Percentiles rank a stretch among this genome's conserved stretches.
Evolutionary conservation across 2,329 filamentous ascomycete species (phyloP).

Genomic region (Fusarium duplospermum): DNA sequence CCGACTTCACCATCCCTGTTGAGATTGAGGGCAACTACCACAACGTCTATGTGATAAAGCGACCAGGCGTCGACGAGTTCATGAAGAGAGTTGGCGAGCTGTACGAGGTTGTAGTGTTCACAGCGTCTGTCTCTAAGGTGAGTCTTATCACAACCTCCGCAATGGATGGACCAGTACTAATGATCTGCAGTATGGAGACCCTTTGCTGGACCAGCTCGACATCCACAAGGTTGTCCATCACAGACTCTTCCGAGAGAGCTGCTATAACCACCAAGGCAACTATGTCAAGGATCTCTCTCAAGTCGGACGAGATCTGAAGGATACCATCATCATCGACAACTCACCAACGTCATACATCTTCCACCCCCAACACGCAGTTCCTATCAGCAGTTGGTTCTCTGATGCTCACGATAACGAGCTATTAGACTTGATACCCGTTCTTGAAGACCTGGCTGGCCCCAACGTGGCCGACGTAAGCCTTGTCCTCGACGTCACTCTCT

Average conservation of each 20-base stretch:
- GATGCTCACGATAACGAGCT: slow-evolving; percentile 99
- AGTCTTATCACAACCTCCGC: slow-evolving; percentile 13
- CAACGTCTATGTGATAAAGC: slow-evolving; percentile 99
- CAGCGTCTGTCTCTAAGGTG: slow-evolving; percentile 97
- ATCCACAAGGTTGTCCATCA: slow-evolving; percentile 98
- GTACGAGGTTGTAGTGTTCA: slow-evolving; percentile 99
- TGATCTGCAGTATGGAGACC: slow-evolving; percentile 84
- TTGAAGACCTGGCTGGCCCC: slow-evolving; percentile 91
- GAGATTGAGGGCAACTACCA: slow-evolving; percentile 99
- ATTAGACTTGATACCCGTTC: slow-evolving; percentile 95
- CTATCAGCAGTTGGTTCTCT: slow-evolving; percentile 99
- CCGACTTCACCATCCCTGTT: slow-evolving; percentile 98
- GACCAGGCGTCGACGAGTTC: slow-evolving; percentile 97
- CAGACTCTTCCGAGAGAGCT: slow-evolving; percentile 95
- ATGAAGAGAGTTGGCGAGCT: slow-evolving; percentile 98
- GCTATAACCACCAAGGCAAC: slow-evolving; percentile 99
- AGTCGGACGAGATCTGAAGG: slow-evolving; percentile 92
- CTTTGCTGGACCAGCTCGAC: slow-evolving; percentile 93
- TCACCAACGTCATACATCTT: slow-evolving; percentile 99
- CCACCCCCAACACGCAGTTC: slow-evolving; percentile 97
- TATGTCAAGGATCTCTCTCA: slow-evolving; percentile 99
- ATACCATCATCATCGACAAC: slow-evolving; percentile 99
- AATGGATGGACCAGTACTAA: slow-evolving; percentile 32
- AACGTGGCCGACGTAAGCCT: slow-evolving; percentile 96
- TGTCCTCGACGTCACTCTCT: slow-evolving; percentile 90